Evolutionary conservation across 2,329 filamentous ascomycete genomes (phyloP), one percentile per base, ranked within the genome.

Genomic region (Xylariaceae sp.): DNA sequence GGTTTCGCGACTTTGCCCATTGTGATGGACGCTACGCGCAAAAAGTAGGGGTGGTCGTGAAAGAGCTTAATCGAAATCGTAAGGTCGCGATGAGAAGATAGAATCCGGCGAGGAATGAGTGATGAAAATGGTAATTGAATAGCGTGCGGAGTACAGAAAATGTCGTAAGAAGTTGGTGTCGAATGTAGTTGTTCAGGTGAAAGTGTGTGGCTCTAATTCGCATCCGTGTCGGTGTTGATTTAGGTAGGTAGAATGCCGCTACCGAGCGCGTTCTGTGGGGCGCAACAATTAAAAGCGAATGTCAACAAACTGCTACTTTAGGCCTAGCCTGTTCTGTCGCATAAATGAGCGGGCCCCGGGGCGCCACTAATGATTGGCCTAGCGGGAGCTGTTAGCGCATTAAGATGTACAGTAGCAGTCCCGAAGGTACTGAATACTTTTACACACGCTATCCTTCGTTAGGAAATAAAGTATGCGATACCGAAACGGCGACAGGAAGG

Each of bases 1-100:
- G 66, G 62, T 62, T 71, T 70, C 51, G 65, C 34, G 61, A 61
- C 59, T 64, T 66, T 71, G 60, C 65, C 66, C 65, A 71, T 70
- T 48, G 7, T 48, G 57, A 60, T 59, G 59, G 64, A 57, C 45
- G 44, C 8, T 39, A 67, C 65, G 64, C 63, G 65, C 57, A 15
- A 23, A 37, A 51, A 10, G 39, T 37, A 51, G 5, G 34, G 50
- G n/a, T 23, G 39, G 45, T 17, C 50, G 17, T 3, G 3, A 39
- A 50, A 52, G 48, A n/a, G 37, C 37, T 13, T 10, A 8, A 30
- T 30, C 23, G 23, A 18, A 18, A 18, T 30, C 23, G 23, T 30
- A 30, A 18, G 17, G 17, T 18, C 17, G 17, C 17, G 17, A 30
- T 30, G 23, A 30, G 23, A 17, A 18, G 10, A 55, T 9, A 23